Percentiles rank a stretch among this genome's conserved stretches.
These are phyloP conservation scores for Dioscorea cayenensis DNA, from an alignment of 116 monocot genomes.

Conservation along the genomic window DNA sequence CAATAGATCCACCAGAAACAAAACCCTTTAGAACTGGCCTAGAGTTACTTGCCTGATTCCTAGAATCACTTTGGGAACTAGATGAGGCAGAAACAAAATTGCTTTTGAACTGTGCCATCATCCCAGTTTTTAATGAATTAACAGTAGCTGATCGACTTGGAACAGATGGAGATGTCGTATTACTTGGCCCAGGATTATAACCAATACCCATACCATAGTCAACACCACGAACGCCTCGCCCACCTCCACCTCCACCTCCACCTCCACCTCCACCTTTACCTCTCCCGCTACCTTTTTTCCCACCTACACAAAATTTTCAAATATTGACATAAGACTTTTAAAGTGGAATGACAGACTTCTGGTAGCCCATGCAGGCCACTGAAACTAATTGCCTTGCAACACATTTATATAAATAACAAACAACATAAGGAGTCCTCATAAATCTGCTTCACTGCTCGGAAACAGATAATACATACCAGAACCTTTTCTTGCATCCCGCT, in stretches of 20 bases:
- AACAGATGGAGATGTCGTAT: constrained; percentile 35
- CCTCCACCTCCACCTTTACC: constrained; percentile 66
- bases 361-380: background rate
- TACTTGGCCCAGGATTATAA: constrained; percentile 59
- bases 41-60: constrained; percentile 18
- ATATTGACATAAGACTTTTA: too few species aligned
- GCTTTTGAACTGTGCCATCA: constrained; percentile 87
- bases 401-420: background rate
- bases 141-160: constrained; percentile 69
- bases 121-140: constrained; percentile 76
- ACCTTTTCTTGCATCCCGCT: constrained; percentile 88
- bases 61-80: constrained; percentile 29
- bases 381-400: background rate
- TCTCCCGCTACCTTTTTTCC: constrained; percentile 69
- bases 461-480: constrained; percentile 20
- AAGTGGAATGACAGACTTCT: background rate
- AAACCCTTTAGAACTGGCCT: constrained; percentile 68
- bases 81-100: constrained; percentile 87
- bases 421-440: too few species aligned
- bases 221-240: constrained; percentile 93
- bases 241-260: constrained; percentile 60
- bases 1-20: constrained; percentile 97
- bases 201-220: constrained; percentile 98
- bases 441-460: background rate
- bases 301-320: constrained; percentile 33